These are phyloP conservation scores for Blastomyces parvus DNA, from an alignment of 2,329 filamentous ascomycete genomes.

Conservation along the genomic window DNA sequence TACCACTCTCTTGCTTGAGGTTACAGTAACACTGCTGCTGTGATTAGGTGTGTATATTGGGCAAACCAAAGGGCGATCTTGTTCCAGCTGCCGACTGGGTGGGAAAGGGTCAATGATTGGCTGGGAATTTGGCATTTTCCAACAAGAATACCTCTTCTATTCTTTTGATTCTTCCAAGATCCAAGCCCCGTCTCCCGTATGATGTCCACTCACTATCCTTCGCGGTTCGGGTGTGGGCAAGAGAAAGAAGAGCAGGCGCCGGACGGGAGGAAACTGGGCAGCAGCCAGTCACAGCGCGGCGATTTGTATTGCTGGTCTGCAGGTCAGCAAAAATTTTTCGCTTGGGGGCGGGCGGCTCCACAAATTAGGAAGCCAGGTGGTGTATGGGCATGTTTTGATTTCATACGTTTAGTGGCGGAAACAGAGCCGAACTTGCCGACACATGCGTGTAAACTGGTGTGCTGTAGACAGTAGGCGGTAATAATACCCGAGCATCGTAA, in stretches of 20 bases:
- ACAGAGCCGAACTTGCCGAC: not conserved
- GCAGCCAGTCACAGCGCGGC: slow-evolving; percentile 11
- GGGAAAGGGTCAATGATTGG: not conserved
- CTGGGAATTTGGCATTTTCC: too few relatives aligned
- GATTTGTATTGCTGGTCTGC: slow-evolving; percentile 16
- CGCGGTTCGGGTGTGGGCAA: not conserved
- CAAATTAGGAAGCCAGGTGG: slow-evolving; percentile 5
- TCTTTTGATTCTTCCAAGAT: not conserved
- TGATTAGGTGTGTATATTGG: not conserved
- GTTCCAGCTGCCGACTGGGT: not conserved
- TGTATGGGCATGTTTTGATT: not conserved
- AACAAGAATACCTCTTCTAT: too few relatives aligned
- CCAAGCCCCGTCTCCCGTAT: too few relatives aligned
- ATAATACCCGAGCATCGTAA: not conserved
- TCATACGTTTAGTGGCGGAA: not conserved
- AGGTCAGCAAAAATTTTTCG: slow-evolving; percentile 15
- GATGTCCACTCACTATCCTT: too few relatives aligned
- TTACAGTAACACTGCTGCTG: not conserved
- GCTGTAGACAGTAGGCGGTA: not conserved
- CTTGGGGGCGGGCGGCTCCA: not conserved
- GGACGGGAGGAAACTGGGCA: slow-evolving; percentile 7
- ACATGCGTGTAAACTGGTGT: not conserved
- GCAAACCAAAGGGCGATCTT: not conserved
- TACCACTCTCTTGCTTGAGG: not conserved
- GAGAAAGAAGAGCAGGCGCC: not conserved